These are phyloP conservation scores for Cyclotella sp. DNA, from an alignment of 108 stramenopile genomes.

Conservation along the genomic window DNA sequence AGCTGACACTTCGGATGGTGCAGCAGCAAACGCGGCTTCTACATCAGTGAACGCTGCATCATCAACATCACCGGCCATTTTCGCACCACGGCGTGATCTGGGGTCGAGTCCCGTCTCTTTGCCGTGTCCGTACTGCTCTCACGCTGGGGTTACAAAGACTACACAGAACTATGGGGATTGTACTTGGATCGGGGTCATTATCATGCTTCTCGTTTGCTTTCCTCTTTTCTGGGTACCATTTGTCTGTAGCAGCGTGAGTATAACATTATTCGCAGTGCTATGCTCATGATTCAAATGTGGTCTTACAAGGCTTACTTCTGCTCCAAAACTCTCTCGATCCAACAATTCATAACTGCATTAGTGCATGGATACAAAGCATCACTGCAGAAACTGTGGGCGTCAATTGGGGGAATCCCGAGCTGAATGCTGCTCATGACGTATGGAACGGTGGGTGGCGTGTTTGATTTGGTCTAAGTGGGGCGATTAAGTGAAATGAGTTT, in stretches of 20 bases:
- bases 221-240: slow-evolving; percentile 49
- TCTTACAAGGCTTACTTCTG: background rate
- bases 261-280: background rate
- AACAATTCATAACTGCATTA: background rate
- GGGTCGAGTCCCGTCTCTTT: slow-evolving; percentile 23
- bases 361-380: slow-evolving; percentile 44
- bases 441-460: background rate
- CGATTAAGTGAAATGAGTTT: too few relatives aligned
- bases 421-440: slow-evolving; percentile 38
- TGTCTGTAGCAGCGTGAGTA: slow-evolving; percentile 32
- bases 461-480: background rate
- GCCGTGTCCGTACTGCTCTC: slow-evolving; percentile 39
- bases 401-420: slow-evolving; percentile 32
- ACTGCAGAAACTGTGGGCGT: slow-evolving; percentile 48
- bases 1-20: slow-evolving; percentile 4
- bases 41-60: slow-evolving; percentile 5
- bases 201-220: slow-evolving; percentile 30
- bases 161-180: slow-evolving; percentile 27
- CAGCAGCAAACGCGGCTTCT: slow-evolving; percentile 8
- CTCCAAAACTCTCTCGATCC: background rate
- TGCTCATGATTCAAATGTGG: background rate
- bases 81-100: slow-evolving; percentile 41
- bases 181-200: slow-evolving; percentile 38
- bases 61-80: background rate
- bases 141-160: slow-evolving; percentile 21